These are phyloP conservation scores for Pseudisothecium myosuroides DNA, from an alignment of 225 moss, liverwort and hornwort genomes.

Conservation along the genomic window DNA sequence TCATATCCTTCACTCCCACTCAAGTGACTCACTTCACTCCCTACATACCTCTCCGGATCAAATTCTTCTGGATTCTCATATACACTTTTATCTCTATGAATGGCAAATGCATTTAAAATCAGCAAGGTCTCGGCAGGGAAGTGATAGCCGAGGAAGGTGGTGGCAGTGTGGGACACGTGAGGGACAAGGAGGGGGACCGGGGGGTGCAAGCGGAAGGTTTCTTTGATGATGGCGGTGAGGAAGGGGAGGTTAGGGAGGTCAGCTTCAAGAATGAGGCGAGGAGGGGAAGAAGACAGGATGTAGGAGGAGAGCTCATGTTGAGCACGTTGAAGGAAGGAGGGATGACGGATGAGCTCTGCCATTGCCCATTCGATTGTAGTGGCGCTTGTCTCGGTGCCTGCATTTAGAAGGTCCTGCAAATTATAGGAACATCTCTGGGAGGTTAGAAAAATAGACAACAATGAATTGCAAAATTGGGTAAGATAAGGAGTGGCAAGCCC, in stretches of 20 bases:
- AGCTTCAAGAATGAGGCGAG: constrained; percentile 15
- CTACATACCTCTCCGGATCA: constrained; percentile 15
- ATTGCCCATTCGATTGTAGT: no score
- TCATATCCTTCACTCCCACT: constrained; percentile 4
- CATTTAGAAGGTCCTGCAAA: no score
- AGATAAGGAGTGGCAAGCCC: no score
- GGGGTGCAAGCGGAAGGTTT: constrained; percentile 29
- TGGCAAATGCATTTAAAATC: constrained; percentile 15
- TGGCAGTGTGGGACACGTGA: neutral
- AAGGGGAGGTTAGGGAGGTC: constrained; percentile 28
- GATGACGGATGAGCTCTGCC: no score
- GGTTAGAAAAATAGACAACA: no score
- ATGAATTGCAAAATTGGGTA: no score
- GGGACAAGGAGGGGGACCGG: constrained; percentile 4
- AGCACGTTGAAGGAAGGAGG: no score
- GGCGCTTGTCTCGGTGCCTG: no score
- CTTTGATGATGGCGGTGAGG: constrained; percentile 24
- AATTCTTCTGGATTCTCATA: constrained; percentile 17
- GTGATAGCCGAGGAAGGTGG: neutral
- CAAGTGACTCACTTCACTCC: neutral
- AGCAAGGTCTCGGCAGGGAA: constrained; percentile 15
- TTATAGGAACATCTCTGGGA: no score
- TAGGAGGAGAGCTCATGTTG: neutral
- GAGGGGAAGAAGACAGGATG: neutral
- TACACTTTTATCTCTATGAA: constrained; percentile 15